Conservation (phyloP, 495 filamentous ascomycete species). For the Neurospora sp. region DNA sequence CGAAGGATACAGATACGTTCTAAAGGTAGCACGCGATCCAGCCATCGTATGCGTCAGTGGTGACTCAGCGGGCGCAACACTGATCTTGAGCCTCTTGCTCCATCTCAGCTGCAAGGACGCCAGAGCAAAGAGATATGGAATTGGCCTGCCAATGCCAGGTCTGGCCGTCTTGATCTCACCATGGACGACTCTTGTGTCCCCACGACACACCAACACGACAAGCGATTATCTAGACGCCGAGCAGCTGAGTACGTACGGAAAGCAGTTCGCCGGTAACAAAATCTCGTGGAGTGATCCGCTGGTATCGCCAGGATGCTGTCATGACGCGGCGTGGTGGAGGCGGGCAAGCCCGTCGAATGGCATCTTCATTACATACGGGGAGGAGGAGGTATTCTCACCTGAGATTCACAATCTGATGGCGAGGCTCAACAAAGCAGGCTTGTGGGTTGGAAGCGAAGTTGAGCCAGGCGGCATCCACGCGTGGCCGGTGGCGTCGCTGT, state of each 20-base stretch:
- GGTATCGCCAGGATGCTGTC: conserved; percentile 58
- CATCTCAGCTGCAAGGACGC: conserved; percentile 34
- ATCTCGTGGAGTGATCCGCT: conserved; percentile 39
- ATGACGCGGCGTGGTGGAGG: conserved; percentile 52
- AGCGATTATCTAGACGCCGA: conserved; percentile 51
- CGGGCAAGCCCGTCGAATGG: conserved; percentile 48
- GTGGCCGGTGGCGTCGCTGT: conserved; percentile 66
- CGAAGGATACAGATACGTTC: conserved; percentile 54
- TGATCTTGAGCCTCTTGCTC: conserved; percentile 58
- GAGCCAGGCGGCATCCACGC: conserved; percentile 61
- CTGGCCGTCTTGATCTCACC: conserved; percentile 49
- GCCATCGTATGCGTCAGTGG: conserved; percentile 53
- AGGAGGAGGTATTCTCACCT: conserved; percentile 60
- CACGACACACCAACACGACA: conserved; percentile 43
- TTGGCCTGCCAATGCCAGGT: conserved; percentile 27
- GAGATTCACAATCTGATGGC: conserved; percentile 46
- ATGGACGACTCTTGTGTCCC: conserved; percentile 50
- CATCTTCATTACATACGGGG: conserved; percentile 53
- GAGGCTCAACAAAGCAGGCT: conserved; percentile 36
- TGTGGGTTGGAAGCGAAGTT: conserved; percentile 36
- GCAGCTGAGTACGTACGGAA: conserved; percentile 50
- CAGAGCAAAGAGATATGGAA: conserved; percentile 9
- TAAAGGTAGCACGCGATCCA: conserved; percentile 42
- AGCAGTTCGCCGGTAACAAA: conserved; percentile 49
- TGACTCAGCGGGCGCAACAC: conserved; percentile 63